Percentiles rank a stretch among this genome's conserved stretches.
These are phyloP conservation scores for Amoebophrya sp. DNA, from an alignment of 169 alveolate genomes.

Conservation along the genomic window DNA sequence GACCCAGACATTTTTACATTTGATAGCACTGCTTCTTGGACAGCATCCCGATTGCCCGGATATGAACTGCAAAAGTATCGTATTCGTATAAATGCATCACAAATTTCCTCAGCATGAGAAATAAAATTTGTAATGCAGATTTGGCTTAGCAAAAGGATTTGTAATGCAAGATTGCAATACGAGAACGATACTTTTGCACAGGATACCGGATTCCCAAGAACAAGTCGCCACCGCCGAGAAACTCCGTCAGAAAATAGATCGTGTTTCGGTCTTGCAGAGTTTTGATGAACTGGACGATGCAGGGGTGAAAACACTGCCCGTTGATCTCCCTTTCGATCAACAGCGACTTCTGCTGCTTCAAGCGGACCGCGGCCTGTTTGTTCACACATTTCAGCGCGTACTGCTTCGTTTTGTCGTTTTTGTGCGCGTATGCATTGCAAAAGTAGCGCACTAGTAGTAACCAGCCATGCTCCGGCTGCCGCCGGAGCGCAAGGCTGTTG, in stretches of 20 bases:
- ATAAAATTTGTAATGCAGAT: too few relatives aligned
- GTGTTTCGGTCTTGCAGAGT: slow-evolving; percentile 56
- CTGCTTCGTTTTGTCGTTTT: slow-evolving; percentile 34
- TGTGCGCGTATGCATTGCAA: too few relatives aligned
- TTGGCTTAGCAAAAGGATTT: too few relatives aligned
- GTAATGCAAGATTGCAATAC: too few relatives aligned
- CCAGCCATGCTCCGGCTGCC: too few relatives aligned
- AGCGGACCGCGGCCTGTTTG: slow-evolving; percentile 41
- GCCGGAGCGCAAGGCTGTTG: too few relatives aligned
- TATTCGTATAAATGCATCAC: too few relatives aligned
- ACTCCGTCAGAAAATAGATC: slow-evolving; percentile 56
- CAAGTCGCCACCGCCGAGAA: slow-evolving; percentile 59
- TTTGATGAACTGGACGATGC: slow-evolving; percentile 56
- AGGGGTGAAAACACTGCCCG: slow-evolving; percentile 58
- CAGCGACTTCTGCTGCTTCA: slow-evolving; percentile 51
- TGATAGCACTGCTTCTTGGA: slow-evolving; percentile 52
- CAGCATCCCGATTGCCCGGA: slow-evolving; percentile 53
- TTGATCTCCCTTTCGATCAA: slow-evolving; percentile 54
- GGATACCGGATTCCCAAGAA: slow-evolving; percentile 58
- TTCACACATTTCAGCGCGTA: slow-evolving; percentile 55
- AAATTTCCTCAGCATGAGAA: too few relatives aligned
- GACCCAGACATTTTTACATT: too few relatives aligned
- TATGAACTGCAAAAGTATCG: too few relatives aligned
- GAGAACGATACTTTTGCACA: too few relatives aligned
- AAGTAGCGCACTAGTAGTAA: too few relatives aligned